These are phyloP conservation scores for Colletotrichum liaoningense DNA, from an alignment of 2,329 filamentous ascomycete species.

Conservation along the genomic window DNA sequence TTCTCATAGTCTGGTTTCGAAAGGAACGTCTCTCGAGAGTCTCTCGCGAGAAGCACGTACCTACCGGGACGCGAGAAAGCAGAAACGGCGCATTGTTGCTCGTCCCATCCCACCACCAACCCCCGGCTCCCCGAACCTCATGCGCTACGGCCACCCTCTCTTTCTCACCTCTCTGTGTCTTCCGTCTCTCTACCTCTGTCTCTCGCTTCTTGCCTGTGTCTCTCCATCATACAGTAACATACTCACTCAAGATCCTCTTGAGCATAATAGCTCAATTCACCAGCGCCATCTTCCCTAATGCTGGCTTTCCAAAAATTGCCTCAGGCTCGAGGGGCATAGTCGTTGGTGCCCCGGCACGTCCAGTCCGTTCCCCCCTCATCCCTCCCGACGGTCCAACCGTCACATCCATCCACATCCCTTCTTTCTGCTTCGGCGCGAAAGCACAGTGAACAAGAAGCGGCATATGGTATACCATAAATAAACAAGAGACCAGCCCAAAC, in stretches of 20 bases:
- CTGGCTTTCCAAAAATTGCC: background rate
- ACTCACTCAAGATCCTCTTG: background rate
- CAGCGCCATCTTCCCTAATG: background rate
- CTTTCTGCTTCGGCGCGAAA: background rate
- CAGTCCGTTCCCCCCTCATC: slow-evolving; percentile 20
- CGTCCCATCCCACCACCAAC: slow-evolving; percentile 20
- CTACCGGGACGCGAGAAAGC: slow-evolving; percentile 14
- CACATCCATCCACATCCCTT: slow-evolving; percentile 8
- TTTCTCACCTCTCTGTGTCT: background rate
- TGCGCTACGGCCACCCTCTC: slow-evolving; percentile 10
- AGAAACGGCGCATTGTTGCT: slow-evolving; percentile 36
- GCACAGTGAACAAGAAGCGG: background rate
- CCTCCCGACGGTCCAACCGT: background rate
- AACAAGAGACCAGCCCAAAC: background rate
- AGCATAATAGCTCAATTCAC: background rate
- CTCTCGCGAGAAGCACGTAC: background rate
- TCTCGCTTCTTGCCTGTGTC: background rate
- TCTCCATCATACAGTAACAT: background rate
- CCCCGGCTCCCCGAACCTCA: slow-evolving; percentile 22
- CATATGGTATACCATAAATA: slow-evolving; percentile 7
- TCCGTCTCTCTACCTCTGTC: background rate
- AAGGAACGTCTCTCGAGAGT: too few relatives aligned
- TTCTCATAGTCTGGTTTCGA: slow-evolving; percentile 11
- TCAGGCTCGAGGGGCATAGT: background rate
- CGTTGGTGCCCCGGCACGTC: slow-evolving; percentile 20